Percentiles rank a stretch among this genome's conserved stretches.
These are phyloP conservation scores for Cucumis cinereus DNA, from an alignment of 306 rosid species.

Conservation along the genomic window DNA sequence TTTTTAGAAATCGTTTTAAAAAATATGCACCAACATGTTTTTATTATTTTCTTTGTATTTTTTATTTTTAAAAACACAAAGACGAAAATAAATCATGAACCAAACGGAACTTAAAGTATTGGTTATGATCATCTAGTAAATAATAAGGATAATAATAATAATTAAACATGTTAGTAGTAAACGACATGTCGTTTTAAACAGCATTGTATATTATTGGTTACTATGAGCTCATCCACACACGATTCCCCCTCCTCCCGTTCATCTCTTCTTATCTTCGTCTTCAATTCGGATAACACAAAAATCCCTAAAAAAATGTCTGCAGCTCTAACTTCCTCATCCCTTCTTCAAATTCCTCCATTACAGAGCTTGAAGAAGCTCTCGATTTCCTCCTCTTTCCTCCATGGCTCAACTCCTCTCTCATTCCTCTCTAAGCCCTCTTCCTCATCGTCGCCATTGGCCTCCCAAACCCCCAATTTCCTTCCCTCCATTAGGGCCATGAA, in stretches of 20 bases:
- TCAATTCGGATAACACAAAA: neutral
- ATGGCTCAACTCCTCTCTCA: slow-evolving; percentile 38
- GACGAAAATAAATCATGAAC: no score
- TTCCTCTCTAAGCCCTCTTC: slow-evolving; percentile 37
- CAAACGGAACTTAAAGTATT: no score
- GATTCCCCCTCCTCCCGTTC: neutral
- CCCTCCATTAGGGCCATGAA: slow-evolving; percentile 56
- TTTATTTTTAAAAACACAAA: no score
- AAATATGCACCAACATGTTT: no score
- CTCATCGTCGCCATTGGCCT: slow-evolving; percentile 21
- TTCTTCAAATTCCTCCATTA: slow-evolving; percentile 45
- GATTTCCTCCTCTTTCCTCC: slow-evolving; percentile 30
- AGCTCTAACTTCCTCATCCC: slow-evolving; percentile 35
- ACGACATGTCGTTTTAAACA: neutral
- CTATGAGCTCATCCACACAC: neutral
- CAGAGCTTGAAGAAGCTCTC: slow-evolving; percentile 36
- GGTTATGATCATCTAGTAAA: no score
- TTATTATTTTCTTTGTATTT: no score
- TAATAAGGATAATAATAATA: no score
- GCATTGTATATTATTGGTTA: neutral
- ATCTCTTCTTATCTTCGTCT: slow-evolving; percentile 7
- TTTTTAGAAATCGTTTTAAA: no score
- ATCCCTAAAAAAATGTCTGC: slow-evolving; percentile 12
- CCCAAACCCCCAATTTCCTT: slow-evolving; percentile 20
- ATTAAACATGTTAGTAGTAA: no score